Conservation (phyloP, 129 eudicot species). For the Flaveria trinervia region DNA sequence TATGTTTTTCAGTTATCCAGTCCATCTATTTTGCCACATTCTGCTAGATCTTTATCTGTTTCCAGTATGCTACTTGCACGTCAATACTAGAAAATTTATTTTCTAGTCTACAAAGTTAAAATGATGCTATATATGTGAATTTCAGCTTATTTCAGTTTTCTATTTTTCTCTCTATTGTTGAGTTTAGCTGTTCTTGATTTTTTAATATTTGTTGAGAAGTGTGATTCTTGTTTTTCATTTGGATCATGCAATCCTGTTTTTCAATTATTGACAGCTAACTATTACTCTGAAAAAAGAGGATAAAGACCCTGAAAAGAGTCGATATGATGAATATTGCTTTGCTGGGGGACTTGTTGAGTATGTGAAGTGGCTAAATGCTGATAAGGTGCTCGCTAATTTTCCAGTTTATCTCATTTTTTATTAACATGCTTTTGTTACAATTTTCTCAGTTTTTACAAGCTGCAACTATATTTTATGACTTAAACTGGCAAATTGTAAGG, state of each 20-base stretch:
- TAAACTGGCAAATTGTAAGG: background rate
- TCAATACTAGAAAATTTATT: background rate
- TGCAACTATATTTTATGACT: background rate
- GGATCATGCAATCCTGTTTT: constrained; percentile 15
- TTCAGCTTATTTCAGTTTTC: background rate
- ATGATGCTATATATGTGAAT: background rate
- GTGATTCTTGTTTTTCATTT: background rate
- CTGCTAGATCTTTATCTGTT: background rate
- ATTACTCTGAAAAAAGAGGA: constrained; percentile 70
- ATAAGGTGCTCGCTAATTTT: constrained; percentile 56
- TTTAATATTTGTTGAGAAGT: background rate
- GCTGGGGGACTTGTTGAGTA: constrained; percentile 94
- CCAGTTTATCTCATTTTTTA: background rate
- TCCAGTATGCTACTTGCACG: constrained; percentile 2
- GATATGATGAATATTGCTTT: constrained; percentile 63
- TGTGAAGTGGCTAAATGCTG: constrained; percentile 94
- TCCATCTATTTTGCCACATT: background rate
- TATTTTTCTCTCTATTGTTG: background rate
- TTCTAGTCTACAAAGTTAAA: background rate
- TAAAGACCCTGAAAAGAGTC: constrained; percentile 59
- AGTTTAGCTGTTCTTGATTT: background rate
- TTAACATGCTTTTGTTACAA: background rate
- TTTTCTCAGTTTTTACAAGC: background rate
- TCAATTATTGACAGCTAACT: constrained; percentile 55
- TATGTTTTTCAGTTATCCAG: background rate